phyloP scores from a whole-genome alignment of 2,329 filamentous ascomycete species.

The Beauveria sp. region DNA sequence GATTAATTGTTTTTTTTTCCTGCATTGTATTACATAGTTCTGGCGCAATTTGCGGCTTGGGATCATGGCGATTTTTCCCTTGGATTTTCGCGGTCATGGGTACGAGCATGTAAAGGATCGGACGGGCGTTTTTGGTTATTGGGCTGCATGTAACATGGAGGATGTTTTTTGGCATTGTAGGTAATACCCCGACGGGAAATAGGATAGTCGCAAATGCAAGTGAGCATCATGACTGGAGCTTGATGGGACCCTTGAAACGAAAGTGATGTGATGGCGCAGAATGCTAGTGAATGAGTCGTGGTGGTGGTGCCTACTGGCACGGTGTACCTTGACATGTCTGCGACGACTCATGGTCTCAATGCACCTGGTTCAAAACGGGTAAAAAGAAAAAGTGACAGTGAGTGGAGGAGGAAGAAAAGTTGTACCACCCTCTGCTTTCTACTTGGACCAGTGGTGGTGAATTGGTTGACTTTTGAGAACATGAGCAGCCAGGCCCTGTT shows the following conservation, averaged over 20 bases:
- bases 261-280: not conserved
- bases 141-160: not conserved
- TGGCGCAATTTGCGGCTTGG: not conserved
- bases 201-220: not conserved
- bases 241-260: not conserved
- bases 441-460: too few relatives aligned
- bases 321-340: not conserved
- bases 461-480: too few relatives aligned
- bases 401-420: too few relatives aligned
- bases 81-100: not conserved
- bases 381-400: too few relatives aligned
- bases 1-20: conserved; percentile 28
- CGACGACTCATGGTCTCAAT: not conserved
- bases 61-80: not conserved
- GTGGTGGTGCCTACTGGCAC: not conserved
- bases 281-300: not conserved
- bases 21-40: not conserved
- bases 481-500: too few relatives aligned
- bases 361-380: too few relatives aligned
- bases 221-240: not conserved
- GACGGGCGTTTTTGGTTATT: not conserved
- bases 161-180: not conserved
- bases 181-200: not conserved
- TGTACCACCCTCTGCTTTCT: too few relatives aligned
- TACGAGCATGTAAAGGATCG: not conserved